These are phyloP conservation scores for Beauveria australis DNA, from an alignment of 2,329 filamentous ascomycete genomes.

Conservation along the genomic window DNA sequence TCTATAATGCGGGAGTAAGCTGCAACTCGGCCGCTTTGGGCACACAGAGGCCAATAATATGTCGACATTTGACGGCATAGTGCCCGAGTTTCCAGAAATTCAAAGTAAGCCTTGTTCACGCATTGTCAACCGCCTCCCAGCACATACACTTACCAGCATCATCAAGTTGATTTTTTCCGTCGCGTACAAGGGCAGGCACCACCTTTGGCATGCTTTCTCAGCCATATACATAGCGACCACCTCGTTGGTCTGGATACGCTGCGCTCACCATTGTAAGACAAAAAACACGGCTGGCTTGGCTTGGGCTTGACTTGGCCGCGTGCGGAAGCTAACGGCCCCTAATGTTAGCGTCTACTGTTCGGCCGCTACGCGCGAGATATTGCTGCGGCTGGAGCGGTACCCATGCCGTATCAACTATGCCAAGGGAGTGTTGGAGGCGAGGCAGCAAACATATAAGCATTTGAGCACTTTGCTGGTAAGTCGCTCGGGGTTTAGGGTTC, in stretches of 20 bases:
- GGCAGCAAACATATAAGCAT: constrained; percentile 68
- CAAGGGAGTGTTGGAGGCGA: constrained; percentile 66
- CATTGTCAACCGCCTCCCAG: background rate
- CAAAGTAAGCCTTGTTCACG: constrained; percentile 39
- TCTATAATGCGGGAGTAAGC: background rate
- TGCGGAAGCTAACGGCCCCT: background rate
- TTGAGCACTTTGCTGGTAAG: constrained; percentile 58
- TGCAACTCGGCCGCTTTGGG: rapidly evolving
- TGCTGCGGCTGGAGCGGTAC: constrained; percentile 72
- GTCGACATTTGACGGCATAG: constrained; percentile 69
- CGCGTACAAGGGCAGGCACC: constrained; percentile 42
- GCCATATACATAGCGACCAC: constrained; percentile 89
- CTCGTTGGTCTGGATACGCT: constrained; percentile 70
- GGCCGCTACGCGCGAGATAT: constrained; percentile 68
- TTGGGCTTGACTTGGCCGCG: background rate
- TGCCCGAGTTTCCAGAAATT: constrained; percentile 73
- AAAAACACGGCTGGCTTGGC: background rate
- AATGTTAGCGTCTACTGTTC: constrained; percentile 70
- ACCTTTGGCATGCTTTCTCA: constrained; percentile 78
- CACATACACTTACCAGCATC: background rate
- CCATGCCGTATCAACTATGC: constrained; percentile 75
- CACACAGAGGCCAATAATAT: constrained; percentile 32
- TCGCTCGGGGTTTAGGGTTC: background rate
- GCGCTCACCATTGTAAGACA: constrained; percentile 59
- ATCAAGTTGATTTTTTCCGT: constrained; percentile 73